Conservation (phyloP, 345 rosid species). For the Salix exigua region DNA sequence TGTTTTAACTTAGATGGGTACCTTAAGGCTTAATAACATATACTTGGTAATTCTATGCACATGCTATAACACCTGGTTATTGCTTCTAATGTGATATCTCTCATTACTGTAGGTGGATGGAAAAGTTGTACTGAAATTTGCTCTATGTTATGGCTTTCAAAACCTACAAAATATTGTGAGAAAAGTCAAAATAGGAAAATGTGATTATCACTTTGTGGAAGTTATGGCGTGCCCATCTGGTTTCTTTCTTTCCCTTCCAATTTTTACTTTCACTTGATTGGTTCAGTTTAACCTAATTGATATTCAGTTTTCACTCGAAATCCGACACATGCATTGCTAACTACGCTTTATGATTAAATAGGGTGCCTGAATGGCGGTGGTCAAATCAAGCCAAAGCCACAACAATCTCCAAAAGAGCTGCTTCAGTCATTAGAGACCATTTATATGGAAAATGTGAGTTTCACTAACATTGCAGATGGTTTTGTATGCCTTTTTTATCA, state of each 20-base stretch:
- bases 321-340: background rate
- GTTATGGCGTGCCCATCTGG: slow-evolving; percentile 99
- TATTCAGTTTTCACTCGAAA: background rate
- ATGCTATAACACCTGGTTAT: background rate
- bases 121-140: slow-evolving; percentile 66
- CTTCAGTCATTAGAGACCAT: slow-evolving; percentile 56
- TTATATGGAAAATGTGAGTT: slow-evolving; percentile 71
- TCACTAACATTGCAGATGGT: background rate
- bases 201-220: slow-evolving; percentile 93
- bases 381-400: slow-evolving; percentile 82
- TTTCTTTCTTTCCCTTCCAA: slow-evolving; percentile 11
- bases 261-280: background rate
- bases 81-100: background rate
- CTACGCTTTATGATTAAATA: slow-evolving; percentile 17
- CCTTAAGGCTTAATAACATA: background rate
- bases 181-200: slow-evolving; percentile 63
- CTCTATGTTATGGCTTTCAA: slow-evolving; percentile 84
- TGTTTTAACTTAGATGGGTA: background rate
- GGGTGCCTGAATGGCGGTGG: slow-evolving; percentile 97
- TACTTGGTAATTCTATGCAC: background rate
- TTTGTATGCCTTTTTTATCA: background rate
- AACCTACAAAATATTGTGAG: slow-evolving; percentile 89
- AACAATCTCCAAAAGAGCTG: slow-evolving; percentile 74
- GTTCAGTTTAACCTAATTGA: background rate
- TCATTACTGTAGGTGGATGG: slow-evolving; percentile 65